Evolutionary conservation across 78 protist species (phyloP), one percentile per base, ranked within the genome.

Genomic region (Dictyostelium intermedium): DNA sequence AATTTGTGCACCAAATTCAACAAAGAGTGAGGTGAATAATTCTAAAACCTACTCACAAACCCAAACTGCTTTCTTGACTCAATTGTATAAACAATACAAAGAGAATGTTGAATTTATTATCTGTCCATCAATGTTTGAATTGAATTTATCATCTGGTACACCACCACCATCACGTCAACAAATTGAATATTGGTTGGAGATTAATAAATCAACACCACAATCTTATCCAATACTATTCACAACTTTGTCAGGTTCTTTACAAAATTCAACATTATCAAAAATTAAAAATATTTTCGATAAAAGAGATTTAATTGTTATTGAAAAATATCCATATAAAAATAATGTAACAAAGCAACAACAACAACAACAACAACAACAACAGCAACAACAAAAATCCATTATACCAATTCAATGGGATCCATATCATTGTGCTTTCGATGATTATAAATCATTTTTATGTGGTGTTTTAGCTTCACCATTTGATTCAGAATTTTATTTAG

Each of bases 391-490:
- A 6, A 56, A 56, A 56, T 56, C 66, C 5, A 56, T 56, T 3
- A 11, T 53, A n/a, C 23, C 35, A 83, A 60, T 89, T 63, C 30
- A 60, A 39, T 70, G 84, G 78, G 87, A 89, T 70, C 83, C 94
- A 18, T 89, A 89, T 45, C 60, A 80, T 18, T 27, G 30, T 16
- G 10, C 27, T 2, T 43, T 60, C 80, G 84, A 69, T 16, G 61
- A 30, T 56, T 16, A 72, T 34, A 63, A 70, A 9, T 30, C 53
- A 9, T 76, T 20, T 4, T 50, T 89, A 61, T 30, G 73, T 5
- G 94, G 94, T 66, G 87, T 89, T 10, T 0, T 89, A 23, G 94
- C 94, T 27, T 80, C 94, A 30, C 94, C 94, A 30, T 89, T 80
- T 27, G 82, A 89, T 53, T 2, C 20, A 9, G 66, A 80, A 5